Percentiles rank a stretch among this genome's conserved stretches.
phyloP scores from a whole-genome alignment of 2,329 filamentous ascomycete genomes.

The Chaetomiaceae sp. region DNA sequence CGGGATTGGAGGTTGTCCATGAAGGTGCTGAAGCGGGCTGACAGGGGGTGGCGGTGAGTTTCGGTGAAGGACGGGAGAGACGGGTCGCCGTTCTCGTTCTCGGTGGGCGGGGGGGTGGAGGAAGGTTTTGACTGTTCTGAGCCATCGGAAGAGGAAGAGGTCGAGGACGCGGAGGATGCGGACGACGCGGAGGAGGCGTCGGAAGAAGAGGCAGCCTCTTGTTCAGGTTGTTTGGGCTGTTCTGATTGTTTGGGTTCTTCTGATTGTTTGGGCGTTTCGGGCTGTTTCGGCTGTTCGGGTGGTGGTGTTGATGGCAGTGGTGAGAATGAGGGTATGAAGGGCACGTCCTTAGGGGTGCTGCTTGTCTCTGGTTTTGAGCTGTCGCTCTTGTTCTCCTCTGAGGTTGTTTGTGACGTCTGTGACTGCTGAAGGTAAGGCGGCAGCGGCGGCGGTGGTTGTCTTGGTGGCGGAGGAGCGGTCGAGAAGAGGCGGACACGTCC shows the following conservation, averaged over 20 bases:
- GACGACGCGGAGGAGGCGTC: not conserved
- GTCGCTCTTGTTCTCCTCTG: not conserved
- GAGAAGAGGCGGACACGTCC: slow-evolving; percentile 30
- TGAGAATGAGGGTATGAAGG: not conserved
- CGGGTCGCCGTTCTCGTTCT: not conserved
- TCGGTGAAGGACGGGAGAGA: slow-evolving; percentile 44
- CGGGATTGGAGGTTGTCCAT: slow-evolving; percentile 90
- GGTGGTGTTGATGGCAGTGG: not conserved
- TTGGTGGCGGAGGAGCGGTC: slow-evolving; percentile 24
- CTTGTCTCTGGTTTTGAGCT: not conserved
- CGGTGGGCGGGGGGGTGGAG: slow-evolving; percentile 1
- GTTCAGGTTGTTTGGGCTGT: not conserved
- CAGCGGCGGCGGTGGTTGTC: slow-evolving; percentile 6
- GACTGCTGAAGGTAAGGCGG: too few species aligned
- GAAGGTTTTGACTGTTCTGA: slow-evolving; percentile 4
- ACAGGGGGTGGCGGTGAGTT: slow-evolving; percentile 39
- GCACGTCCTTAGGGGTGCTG: not conserved
- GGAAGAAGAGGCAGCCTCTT: not conserved
- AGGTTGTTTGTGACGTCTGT: not conserved
- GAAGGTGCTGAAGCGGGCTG: slow-evolving; percentile 56
- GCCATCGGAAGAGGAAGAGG: not conserved
- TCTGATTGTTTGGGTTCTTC: not conserved
- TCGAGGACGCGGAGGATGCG: not conserved
- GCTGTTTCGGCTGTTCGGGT: not conserved
- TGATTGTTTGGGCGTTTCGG: not conserved